A percentile compares a stretch with the other conserved stretches of the same genome.
phyloP scores from a whole-genome alignment of 768 basidiomycete species.

The Tulasnella sp. region DNA sequence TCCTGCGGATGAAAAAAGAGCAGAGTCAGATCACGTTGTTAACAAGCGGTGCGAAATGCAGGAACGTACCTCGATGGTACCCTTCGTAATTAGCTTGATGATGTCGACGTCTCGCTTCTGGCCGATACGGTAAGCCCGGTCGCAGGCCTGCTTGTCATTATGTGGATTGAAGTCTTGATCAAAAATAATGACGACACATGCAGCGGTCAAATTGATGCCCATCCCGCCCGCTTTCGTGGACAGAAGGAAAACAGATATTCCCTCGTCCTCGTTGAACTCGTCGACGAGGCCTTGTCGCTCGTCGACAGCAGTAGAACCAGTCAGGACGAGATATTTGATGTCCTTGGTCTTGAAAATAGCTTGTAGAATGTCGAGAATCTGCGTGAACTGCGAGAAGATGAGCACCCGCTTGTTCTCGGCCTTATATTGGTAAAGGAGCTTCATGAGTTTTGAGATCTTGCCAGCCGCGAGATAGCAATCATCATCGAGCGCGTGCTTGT shows the following conservation, averaged over 20 bases:
- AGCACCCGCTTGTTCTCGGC: constrained; percentile 77
- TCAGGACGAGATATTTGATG: constrained; percentile 80
- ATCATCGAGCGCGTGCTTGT: constrained; percentile 71
- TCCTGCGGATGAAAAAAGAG: constrained; percentile 51
- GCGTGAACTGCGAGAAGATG: constrained; percentile 98
- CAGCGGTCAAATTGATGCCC: constrained; percentile 96
- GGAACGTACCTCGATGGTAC: constrained; percentile 71
- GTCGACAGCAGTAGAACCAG: constrained; percentile 92
- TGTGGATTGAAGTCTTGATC: constrained; percentile 99
- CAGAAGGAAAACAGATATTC: constrained; percentile 85
- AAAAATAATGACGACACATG: constrained; percentile 93
- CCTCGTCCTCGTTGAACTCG: constrained; percentile 85
- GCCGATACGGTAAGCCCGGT: constrained; percentile 95
- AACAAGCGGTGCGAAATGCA: background rate
- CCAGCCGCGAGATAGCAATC: constrained; percentile 84
- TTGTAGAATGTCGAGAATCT: constrained; percentile 92
- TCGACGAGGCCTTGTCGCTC: constrained; percentile 92
- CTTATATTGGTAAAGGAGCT: constrained; percentile 68
- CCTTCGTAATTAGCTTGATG: constrained; percentile 87
- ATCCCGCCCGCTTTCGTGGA: constrained; percentile 94
- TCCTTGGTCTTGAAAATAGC: constrained; percentile 71
- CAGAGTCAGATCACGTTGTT: background rate
- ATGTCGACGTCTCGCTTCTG: constrained; percentile 94
- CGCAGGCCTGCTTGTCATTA: constrained; percentile 97
- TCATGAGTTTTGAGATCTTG: constrained; percentile 75